Percentiles rank a stretch among this genome's conserved stretches.
Conservation (phyloP, 2,329 filamentous ascomycete genomes). For the Fusarium sp. region DNA sequence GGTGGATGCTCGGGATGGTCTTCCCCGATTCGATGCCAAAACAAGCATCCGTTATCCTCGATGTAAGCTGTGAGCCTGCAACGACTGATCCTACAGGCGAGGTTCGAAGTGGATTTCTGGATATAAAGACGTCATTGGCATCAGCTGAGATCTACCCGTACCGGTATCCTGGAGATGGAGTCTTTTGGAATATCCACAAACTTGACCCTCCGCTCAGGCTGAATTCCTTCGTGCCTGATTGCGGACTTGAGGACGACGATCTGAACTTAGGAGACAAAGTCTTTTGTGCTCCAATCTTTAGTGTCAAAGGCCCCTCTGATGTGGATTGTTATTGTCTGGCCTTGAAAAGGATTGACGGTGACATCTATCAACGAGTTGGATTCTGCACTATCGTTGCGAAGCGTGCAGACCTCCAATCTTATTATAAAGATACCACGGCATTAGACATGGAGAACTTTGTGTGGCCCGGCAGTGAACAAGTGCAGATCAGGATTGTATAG, state of each 20-base stretch:
- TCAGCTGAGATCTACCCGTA: not conserved
- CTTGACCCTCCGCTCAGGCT: not conserved
- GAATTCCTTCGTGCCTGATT: not conserved
- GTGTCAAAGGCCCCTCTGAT: accelerated
- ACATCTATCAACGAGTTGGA: not conserved
- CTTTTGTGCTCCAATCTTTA: not conserved
- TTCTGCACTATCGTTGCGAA: not conserved
- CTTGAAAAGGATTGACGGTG: not conserved
- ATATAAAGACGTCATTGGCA: not conserved
- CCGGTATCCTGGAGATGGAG: not conserved
- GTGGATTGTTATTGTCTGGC: not conserved
- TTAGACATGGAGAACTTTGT: too few relatives aligned
- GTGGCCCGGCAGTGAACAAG: not conserved
- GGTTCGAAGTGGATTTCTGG: not conserved
- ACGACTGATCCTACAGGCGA: not conserved
- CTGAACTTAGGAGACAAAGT: not conserved
- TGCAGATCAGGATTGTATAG: not conserved
- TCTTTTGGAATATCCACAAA: not conserved
- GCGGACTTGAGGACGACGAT: not conserved
- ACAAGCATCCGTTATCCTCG: not conserved
- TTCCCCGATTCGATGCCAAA: not conserved
- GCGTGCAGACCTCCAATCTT: accelerated
- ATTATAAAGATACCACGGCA: accelerated
- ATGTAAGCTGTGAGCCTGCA: not conserved
- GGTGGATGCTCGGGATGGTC: not conserved